Conservation (phyloP, 2,329 filamentous ascomycete species). For the Coniochaeta sp. region DNA sequence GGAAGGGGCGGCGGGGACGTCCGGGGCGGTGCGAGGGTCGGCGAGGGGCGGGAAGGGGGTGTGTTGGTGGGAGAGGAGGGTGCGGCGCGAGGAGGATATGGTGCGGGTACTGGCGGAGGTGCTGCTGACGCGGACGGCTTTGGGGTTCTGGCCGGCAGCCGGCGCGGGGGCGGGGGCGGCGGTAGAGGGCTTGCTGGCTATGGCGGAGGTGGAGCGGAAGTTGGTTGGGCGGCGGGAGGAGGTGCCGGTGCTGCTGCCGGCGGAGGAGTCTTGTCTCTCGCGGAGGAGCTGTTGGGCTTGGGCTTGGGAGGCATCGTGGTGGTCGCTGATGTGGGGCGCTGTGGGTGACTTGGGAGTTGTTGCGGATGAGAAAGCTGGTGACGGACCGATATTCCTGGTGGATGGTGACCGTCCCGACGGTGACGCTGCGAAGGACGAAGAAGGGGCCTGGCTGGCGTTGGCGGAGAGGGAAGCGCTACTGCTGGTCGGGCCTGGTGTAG, state of each 20-base stretch:
- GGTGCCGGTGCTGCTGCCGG: slow-evolving; percentile 17
- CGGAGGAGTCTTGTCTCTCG: slow-evolving; percentile 16
- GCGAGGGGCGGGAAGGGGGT: slow-evolving; percentile 49
- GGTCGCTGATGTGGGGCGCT: slow-evolving; percentile 10
- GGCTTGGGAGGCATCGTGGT: slow-evolving; percentile 7
- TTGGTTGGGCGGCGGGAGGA: slow-evolving; percentile 32
- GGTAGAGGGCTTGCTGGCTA: slow-evolving; percentile 25
- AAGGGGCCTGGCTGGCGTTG: slow-evolving; percentile 9
- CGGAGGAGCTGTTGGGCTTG: slow-evolving; percentile 7
- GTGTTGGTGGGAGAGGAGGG: slow-evolving; percentile 17
- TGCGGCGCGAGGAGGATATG: slow-evolving; percentile 2
- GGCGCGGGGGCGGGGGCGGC: slow-evolving; percentile 15
- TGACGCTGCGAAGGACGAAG: slow-evolving; percentile 1
- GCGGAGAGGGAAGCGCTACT: slow-evolving; percentile 7
- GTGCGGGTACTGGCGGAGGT: slow-evolving; percentile 5
- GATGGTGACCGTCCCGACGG: background rate
- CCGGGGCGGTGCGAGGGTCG: slow-evolving; percentile 46
- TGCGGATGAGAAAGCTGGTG: background rate
- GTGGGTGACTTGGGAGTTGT: background rate
- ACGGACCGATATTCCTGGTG: slow-evolving; percentile 6
- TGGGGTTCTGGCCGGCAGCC: slow-evolving; percentile 29
- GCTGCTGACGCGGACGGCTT: slow-evolving; percentile 8
- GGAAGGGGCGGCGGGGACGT: slow-evolving; percentile 55
- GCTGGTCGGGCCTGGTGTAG: slow-evolving; percentile 9
- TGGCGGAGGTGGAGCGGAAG: slow-evolving; percentile 47